Base-by-base conservation (phyloP, 768 basidiomycete genomes). In the Lactarius deliciosus region DNA sequence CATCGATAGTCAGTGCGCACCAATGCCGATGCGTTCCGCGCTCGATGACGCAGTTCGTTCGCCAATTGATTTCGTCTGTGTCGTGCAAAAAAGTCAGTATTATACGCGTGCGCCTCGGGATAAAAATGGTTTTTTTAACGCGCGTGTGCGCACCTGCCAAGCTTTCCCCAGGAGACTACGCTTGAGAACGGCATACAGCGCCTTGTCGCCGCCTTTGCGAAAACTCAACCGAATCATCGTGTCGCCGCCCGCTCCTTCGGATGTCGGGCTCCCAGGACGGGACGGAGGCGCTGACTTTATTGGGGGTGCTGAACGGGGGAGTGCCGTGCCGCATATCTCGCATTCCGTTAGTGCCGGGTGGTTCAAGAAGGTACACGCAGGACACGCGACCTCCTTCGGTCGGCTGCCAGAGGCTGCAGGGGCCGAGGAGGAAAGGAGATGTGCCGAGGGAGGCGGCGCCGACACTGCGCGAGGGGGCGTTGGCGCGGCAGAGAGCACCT, bases 351-450 rank as follows among this genome's bases (percentile, higher is more conserved):
- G 79, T 1, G 85, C 88, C 0, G 86, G 86, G 67, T 91, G 88
- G 76, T 99, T 99, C 15, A 96, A 79, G 75, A 96, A 99, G 1
- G 96, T 98, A 74, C 97, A 99, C 1, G 87, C 87, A 1, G 88
- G 83, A 75, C 96, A 99, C 16, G 89, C 77, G 54, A 90, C 80
- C 40, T 82, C 74, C 2, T 76, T 76, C 15, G 72, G 60, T 2
- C 70, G 69, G 60, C 73, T 64, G 2, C 62, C 32, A 0, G 79
- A 76, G 1, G 83, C 80, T 1, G 82, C 65, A 22, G 80, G 79
- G 25, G 83, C 77, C 3, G 80, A 80, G 25, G 75, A 69, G 32
- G 79, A 77, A 32, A 78, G 76, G 38, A 80, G 75, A 38, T 80
- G 80, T 53, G 80, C 32, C 7, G 57, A 56, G 15, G 64, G 45